Conservation (phyloP, 1,139 yeast genomes). For the Kazachstania sp. region DNA sequence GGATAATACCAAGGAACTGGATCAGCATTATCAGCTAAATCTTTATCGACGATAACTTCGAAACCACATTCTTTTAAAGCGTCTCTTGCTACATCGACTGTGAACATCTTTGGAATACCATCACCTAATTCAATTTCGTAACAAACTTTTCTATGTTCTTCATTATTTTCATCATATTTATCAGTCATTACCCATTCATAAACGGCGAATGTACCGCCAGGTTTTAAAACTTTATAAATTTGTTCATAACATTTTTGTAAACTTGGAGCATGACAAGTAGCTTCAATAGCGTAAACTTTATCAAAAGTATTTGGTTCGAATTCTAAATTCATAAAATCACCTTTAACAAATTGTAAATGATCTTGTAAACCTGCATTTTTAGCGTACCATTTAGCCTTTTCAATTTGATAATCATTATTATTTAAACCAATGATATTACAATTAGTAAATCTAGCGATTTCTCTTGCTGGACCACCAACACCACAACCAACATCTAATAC, state of each 20-base stretch:
- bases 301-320: conserved; percentile 84
- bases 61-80: conserved; percentile 88
- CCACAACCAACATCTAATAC: conserved; percentile 99
- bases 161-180: conserved; percentile 74
- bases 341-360: conserved; percentile 82
- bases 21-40: conserved; percentile 76
- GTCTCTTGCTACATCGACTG: conserved; percentile 71
- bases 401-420: conserved; percentile 95
- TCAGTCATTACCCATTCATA: conserved; percentile 99
- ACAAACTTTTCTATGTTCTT: conserved; percentile 88
- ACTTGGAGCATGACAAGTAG: conserved; percentile 96
- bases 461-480: conserved; percentile 99
- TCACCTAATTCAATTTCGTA: conserved; percentile 98
- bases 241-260: conserved; percentile 94
- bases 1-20: conserved; percentile 98
- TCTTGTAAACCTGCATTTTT: conserved; percentile 54
- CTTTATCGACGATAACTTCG: conserved; percentile 63
- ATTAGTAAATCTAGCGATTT: conserved; percentile 84
- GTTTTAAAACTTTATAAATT: conserved; percentile 90
- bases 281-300: conserved; percentile 97
- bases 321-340: conserved; percentile 99
- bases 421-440: conserved; percentile 83
- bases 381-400: conserved; percentile 82
- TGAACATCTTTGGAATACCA: conserved; percentile 97
- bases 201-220: conserved; percentile 96